Base-by-base conservation (phyloP, 2,329 filamentous ascomycete genomes). In the Aspergillus neoniger region DNA sequence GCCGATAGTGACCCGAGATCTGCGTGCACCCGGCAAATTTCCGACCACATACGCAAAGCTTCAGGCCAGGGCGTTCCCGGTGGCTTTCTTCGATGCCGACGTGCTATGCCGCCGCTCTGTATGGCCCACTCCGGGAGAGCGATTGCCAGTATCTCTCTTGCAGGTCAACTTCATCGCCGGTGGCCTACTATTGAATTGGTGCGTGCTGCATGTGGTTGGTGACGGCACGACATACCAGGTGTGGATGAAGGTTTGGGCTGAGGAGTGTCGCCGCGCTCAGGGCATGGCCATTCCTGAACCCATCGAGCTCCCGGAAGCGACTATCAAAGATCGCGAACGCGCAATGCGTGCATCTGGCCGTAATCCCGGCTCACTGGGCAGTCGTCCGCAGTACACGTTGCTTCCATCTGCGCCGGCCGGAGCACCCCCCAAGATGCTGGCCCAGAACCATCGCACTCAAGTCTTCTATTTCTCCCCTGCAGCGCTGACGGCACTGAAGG, bases 91-190 rank as follows among this genome's bases (percentile, higher is more conserved):
- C 6, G 78, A 83, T 54, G 82, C 82, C 61, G 67, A 71, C n/a
- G 50, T 75, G 7, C 67, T 84, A 12, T 72, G 70, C 48, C 67
- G 59, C 8, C 57, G 60, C 5, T 55, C 60, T 15, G 59, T 67
- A 5, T 69, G 66, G 66, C 63, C 66, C 53, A 74, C 75, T 1
- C 76, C 81, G 0, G 72, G 73, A 5, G 76, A 74, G 5, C 80
- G 77, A 0, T 59, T 83, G 0, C 73, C 78, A 28, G 67, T 74
- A 0, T 71, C 67, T 1, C 59, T 70, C n/a, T 68, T 84, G 1
- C 83, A 85, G 63, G 76, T 76, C 5, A 85, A 77, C 43, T 79
- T 84, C 54, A 79, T 86, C 41, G 56, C 64, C 0, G 83, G 80
- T 4, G 84, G 83, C 0, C 63, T 86, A 0, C 63, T 86, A 0